These are phyloP conservation scores for Thraustochytrium striatum DNA, from an alignment of 352 stramenopile species.

Conservation along the genomic window DNA sequence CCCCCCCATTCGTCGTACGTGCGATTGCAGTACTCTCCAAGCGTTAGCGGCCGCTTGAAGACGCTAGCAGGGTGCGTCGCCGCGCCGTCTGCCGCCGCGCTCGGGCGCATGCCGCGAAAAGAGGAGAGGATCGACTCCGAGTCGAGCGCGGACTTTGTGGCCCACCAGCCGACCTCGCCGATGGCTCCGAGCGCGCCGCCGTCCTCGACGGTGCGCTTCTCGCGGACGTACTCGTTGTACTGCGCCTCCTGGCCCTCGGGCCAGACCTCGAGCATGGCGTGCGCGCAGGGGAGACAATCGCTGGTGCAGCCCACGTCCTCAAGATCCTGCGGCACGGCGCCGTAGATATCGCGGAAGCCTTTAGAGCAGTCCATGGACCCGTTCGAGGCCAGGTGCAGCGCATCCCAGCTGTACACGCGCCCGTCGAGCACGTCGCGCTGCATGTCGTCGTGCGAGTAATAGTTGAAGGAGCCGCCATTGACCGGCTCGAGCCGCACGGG, in stretches of 20 bases:
- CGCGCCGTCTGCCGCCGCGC: background rate
- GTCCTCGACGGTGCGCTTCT: conserved; percentile 48
- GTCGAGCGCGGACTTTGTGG: conserved; percentile 14
- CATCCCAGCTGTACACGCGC: conserved; percentile 42
- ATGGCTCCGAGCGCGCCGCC: conserved; percentile 34
- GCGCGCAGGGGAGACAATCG: conserved; percentile 44
- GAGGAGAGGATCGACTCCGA: conserved; percentile 28
- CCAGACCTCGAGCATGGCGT: conserved; percentile 50
- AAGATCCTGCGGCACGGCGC: conserved; percentile 1
- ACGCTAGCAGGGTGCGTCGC: background rate
- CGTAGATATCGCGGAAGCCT: conserved; percentile 29
- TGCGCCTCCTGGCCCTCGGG: conserved; percentile 31
- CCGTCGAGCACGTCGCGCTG: conserved; percentile 41
- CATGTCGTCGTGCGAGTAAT: conserved; percentile 40
- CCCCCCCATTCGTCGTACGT: conserved; percentile 27
- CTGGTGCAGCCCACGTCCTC: conserved; percentile 25
- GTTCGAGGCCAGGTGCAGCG: conserved; percentile 33
- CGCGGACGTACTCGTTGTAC: conserved; percentile 40
- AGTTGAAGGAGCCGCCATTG: conserved; percentile 24
- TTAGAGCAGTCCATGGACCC: conserved; percentile 48
- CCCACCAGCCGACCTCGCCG: conserved; percentile 46
- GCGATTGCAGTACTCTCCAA: conserved; percentile 40
- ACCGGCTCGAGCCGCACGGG: conserved; percentile 32
- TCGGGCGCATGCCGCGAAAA: conserved; percentile 29
- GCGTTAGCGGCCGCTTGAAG: conserved; percentile 37